Conservation (phyloP, 192 early-diverging fungal species). For the Pecoramyces ruminantium region DNA sequence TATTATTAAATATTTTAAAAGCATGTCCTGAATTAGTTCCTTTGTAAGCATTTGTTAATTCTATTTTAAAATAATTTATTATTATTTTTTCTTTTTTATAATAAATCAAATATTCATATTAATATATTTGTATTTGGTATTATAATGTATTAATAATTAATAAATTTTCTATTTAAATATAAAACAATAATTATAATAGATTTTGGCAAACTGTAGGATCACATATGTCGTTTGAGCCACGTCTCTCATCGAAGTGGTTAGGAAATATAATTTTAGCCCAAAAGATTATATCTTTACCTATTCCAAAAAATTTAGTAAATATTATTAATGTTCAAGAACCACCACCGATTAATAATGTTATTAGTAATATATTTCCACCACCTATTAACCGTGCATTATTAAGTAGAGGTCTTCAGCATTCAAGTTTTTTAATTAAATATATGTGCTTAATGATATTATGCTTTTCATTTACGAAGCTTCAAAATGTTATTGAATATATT, state of each 20-base stretch:
- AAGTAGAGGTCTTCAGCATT: constrained; percentile 45
- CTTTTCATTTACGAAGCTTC: background rate
- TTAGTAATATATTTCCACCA: constrained; percentile 53
- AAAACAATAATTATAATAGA: too few relatives aligned
- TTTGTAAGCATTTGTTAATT: constrained; percentile 25
- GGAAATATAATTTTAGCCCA: constrained; percentile 56
- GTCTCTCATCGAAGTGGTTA: constrained; percentile 51
- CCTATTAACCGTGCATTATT: constrained; percentile 25
- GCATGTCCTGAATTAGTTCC: constrained; percentile 59
- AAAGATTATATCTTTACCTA: constrained; percentile 45
- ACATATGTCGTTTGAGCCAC: constrained; percentile 51
- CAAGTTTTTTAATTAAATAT: constrained; percentile 42
- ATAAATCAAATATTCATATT: too few relatives aligned
- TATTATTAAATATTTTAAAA: constrained; percentile 41
- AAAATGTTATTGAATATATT: background rate
- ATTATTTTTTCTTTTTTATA: too few relatives aligned
- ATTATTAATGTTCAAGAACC: constrained; percentile 28
- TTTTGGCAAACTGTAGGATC: constrained; percentile 35
- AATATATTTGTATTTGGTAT: too few relatives aligned
- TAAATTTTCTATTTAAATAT: too few relatives aligned
- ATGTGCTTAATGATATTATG: constrained; percentile 17
- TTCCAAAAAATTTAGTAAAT: constrained; percentile 18
- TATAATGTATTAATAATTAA: too few relatives aligned
- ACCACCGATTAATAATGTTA: constrained; percentile 32
- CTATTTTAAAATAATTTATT: too few relatives aligned